Evolutionary conservation across 495 filamentous ascomycete species (phyloP).

Genomic region (Pyronema domesticum): DNA sequence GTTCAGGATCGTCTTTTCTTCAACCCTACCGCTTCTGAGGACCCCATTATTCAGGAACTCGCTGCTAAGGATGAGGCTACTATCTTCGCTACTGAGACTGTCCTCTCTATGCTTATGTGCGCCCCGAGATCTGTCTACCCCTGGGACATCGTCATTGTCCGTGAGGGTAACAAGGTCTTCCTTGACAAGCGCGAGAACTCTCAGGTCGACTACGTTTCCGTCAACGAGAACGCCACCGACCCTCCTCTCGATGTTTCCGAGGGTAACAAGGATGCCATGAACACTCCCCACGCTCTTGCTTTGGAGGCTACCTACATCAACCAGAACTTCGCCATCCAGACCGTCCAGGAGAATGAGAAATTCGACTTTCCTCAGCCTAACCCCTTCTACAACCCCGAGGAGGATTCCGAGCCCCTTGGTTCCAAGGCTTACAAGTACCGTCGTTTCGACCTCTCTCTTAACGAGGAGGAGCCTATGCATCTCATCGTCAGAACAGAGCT

Average conservation of each 20-base stretch:
- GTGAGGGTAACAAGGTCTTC: constrained; percentile 87
- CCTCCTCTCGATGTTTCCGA: constrained; percentile 81
- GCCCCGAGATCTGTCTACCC: constrained; percentile 86
- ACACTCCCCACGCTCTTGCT: constrained; percentile 74
- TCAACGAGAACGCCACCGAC: constrained; percentile 98
- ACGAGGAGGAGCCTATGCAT: constrained; percentile 80
- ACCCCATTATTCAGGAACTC: constrained; percentile 91
- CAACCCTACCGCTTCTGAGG: constrained; percentile 89
- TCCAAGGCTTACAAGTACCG: constrained; percentile 97
- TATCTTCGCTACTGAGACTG: constrained; percentile 90
- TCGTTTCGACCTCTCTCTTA: constrained; percentile 82
- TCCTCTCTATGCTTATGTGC: constrained; percentile 98
- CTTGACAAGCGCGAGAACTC: constrained; percentile 93
- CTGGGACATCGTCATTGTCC: constrained; percentile 87
- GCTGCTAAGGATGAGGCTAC: constrained; percentile 93
- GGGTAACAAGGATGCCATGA: constrained; percentile 84
- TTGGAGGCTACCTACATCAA: constrained; percentile 99
- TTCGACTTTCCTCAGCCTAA: constrained; percentile 72
- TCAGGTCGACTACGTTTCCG: constrained; percentile 86
- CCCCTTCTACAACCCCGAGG: constrained; percentile 88
- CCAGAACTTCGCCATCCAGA: constrained; percentile 94
- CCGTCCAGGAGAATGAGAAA: constrained; percentile 68
- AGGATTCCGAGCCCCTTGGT: constrained; percentile 82
- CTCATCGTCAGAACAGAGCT: constrained; percentile 90
- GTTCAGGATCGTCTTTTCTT: constrained; percentile 85